phyloP scores from a whole-genome alignment of 2,329 filamentous ascomycete species.

The Diaporthe sp. region DNA sequence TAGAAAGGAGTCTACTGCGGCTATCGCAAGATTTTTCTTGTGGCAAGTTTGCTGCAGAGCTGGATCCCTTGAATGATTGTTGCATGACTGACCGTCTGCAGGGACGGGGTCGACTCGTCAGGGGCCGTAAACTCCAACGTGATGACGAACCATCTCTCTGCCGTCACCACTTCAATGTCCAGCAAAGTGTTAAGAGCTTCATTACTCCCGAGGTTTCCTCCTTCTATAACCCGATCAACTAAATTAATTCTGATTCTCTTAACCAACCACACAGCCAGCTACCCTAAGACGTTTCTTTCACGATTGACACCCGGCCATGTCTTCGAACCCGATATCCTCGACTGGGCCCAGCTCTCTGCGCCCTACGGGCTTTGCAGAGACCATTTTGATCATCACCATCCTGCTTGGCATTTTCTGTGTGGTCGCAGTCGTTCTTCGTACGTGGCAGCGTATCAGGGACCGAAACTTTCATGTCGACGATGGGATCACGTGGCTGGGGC shows the following conservation, averaged over 20 bases:
- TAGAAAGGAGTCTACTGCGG: too few species aligned
- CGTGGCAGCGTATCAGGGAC: slow-evolving; percentile 13
- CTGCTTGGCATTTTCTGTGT: background rate
- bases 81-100: background rate
- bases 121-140: too few species aligned
- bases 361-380: slow-evolving; percentile 9
- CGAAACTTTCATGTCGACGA: slow-evolving; percentile 9
- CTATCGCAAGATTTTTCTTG: background rate
- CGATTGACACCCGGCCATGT: background rate
- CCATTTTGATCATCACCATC: background rate
- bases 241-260: too few species aligned
- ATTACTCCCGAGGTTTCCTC: too few species aligned
- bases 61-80: too few species aligned
- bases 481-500: slow-evolving; percentile 4
- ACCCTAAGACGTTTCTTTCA: background rate
- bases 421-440: background rate
- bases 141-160: too few species aligned
- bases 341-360: background rate
- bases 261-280: too few species aligned
- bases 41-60: background rate
- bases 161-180: too few species aligned
- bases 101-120: too few species aligned
- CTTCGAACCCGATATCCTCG: background rate
- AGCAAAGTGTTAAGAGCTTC: too few species aligned
- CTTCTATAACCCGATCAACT: too few species aligned